Evolutionary conservation across 805 yeast species (phyloP).

Genomic region (Kuraishia capsulata): DNA sequence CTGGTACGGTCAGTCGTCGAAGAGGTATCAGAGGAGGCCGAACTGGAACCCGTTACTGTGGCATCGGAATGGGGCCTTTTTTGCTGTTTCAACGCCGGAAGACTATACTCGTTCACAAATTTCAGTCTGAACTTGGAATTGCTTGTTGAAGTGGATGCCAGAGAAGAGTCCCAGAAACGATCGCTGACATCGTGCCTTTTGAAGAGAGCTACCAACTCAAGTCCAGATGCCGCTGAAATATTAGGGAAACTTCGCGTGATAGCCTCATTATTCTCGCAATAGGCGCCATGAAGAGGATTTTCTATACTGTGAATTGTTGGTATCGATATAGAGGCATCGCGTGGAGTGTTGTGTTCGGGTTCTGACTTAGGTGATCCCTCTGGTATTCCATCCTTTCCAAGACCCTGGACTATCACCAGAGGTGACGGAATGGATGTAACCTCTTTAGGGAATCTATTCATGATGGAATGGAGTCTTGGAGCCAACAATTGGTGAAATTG

Average conservation of each 20-base stretch:
- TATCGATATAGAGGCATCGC: conserved; percentile 7
- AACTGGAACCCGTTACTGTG: no score
- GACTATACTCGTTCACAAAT: conserved; percentile 16
- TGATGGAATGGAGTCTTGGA: conserved; percentile 10
- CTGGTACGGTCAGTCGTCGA: neutral
- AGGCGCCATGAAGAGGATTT: conserved; percentile 5
- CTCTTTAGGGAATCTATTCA: conserved; percentile 30
- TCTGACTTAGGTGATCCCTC: conserved; percentile 8
- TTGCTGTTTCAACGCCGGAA: conserved; percentile 11
- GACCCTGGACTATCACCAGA: conserved; percentile 31
- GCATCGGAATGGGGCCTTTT: neutral
- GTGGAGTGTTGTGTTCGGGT: neutral
- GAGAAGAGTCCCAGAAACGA: conserved; percentile 9
- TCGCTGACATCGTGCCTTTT: conserved; percentile 13
- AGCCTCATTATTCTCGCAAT: conserved; percentile 6
- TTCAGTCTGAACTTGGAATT: conserved; percentile 19
- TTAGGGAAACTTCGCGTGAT: conserved; percentile 11
- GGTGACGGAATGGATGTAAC: conserved; percentile 26
- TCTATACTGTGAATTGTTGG: conserved; percentile 1
- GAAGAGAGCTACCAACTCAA: conserved; percentile 21
- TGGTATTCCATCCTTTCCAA: conserved; percentile 18
- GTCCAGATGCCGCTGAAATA: conserved; percentile 16
- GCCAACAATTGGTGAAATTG: no score
- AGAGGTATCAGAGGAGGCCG: neutral
- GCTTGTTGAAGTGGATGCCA: no score